Percentiles rank a stretch among this genome's conserved stretches.
Evolutionary conservation across 2,329 filamentous ascomycete species (phyloP).

Genomic region (Clonostachys rhizophaga): DNA sequence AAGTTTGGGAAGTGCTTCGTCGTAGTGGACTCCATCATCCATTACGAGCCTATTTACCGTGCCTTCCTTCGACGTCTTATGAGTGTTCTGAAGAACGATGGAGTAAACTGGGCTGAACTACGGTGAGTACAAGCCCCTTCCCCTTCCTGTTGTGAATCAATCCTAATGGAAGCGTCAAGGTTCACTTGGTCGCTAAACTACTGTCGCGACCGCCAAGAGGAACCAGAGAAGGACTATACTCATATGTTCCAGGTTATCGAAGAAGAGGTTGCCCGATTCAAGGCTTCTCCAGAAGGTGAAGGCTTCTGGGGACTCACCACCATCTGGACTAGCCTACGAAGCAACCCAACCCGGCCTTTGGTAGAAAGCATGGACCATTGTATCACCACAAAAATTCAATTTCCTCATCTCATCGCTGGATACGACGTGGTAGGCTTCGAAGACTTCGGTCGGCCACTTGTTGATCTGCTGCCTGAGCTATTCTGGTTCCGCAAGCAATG

Average conservation of each 20-base stretch:
- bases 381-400: constrained; percentile 74
- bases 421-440: constrained; percentile 91
- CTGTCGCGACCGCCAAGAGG: constrained; percentile 58
- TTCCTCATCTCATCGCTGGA: constrained; percentile 75
- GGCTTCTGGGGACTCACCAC: constrained; percentile 80
- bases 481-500: constrained; percentile 94
- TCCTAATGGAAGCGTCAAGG: constrained; percentile 22
- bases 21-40: constrained; percentile 69
- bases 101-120: constrained; percentile 80
- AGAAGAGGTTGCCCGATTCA: constrained; percentile 76
- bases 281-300: constrained; percentile 62
- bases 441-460: constrained; percentile 70
- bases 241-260: constrained; percentile 69
- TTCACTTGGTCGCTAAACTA: constrained; percentile 71
- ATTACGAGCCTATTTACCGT: constrained; percentile 88
- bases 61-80: constrained; percentile 70
- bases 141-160: not conserved
- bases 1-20: constrained; percentile 76
- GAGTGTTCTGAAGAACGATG: constrained; percentile 69
- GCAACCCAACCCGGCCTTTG: constrained; percentile 58
- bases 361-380: constrained; percentile 83
- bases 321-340: constrained; percentile 78
- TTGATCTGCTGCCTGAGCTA: constrained; percentile 74
- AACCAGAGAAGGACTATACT: constrained; percentile 61
- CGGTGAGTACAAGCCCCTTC: constrained; percentile 29